phyloP scores from a whole-genome alignment of 495 filamentous ascomycete species.

The Neurospora sp. region DNA sequence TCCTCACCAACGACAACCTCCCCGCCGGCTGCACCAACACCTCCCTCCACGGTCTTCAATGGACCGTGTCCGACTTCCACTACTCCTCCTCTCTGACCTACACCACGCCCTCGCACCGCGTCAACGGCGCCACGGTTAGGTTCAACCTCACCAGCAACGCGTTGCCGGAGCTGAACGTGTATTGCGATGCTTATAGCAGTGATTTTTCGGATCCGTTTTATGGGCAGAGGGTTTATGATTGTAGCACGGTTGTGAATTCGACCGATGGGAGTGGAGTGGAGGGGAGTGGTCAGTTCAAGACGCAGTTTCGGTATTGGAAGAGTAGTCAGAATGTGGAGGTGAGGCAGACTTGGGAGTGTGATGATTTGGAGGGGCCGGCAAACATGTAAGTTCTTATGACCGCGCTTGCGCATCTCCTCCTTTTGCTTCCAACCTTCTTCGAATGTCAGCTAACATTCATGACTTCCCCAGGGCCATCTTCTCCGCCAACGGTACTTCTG shows the following conservation, averaged over 20 bases:
- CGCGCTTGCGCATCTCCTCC: no score
- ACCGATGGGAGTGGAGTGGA: no score
- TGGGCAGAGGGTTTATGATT: not conserved
- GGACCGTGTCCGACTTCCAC: conserved; percentile 7
- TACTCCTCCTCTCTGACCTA: conserved; percentile 4
- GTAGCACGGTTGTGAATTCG: not conserved
- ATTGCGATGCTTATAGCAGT: not conserved
- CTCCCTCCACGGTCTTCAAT: not conserved
- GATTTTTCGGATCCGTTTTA: not conserved
- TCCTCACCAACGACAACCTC: not conserved
- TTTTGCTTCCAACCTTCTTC: no score
- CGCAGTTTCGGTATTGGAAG: not conserved
- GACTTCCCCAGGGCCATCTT: not conserved
- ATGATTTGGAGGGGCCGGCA: not conserved
- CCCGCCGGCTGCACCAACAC: not conserved
- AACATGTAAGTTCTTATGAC: not conserved
- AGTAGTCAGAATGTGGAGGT: not conserved
- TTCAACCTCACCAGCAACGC: conserved; percentile 15
- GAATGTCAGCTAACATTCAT: not conserved
- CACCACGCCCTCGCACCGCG: conserved; percentile 6
- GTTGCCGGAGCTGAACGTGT: not conserved
- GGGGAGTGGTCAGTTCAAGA: no score
- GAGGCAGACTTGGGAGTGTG: not conserved
- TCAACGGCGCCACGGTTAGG: conserved; percentile 2
- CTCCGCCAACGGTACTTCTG: not conserved